phyloP scores from a whole-genome alignment of 257 asterid species.

The Eucommia ulmoides region DNA sequence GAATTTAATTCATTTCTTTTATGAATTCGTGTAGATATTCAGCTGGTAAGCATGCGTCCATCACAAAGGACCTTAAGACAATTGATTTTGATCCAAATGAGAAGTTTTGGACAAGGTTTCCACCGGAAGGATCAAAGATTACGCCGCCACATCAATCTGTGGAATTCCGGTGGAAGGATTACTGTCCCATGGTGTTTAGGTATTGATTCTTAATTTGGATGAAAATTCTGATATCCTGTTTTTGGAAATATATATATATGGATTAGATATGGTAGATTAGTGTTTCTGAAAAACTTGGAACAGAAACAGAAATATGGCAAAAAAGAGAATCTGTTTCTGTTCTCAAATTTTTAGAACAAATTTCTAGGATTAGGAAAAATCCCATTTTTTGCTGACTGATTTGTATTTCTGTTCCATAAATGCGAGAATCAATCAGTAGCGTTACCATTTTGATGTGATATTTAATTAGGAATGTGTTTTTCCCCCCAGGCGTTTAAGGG shows the following conservation, averaged over 20 bases:
- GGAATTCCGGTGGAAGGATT: conserved; percentile 24
- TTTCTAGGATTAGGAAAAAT: no score
- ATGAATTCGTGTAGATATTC: conserved; percentile 14
- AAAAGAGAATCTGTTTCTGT: no score
- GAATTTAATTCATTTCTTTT: not conserved
- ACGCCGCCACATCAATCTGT: conserved; percentile 16
- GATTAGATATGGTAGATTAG: no score
- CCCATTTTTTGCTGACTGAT: no score
- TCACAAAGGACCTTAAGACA: conserved; percentile 8
- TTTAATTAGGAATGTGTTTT: not conserved
- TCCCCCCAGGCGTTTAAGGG: conserved; percentile 13
- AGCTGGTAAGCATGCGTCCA: conserved; percentile 12
- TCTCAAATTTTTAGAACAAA: no score
- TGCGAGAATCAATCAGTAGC: no score
- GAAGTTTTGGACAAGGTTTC: conserved; percentile 23
- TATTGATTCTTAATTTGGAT: conserved; percentile 3
- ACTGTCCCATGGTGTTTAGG: conserved; percentile 22
- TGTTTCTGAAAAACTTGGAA: no score
- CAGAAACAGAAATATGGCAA: no score
- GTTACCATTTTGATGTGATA: not conserved
- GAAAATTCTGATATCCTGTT: no score
- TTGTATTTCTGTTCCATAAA: no score
- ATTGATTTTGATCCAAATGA: conserved; percentile 19
- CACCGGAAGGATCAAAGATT: conserved; percentile 20
- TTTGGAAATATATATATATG: no score